phyloP scores from a whole-genome alignment of 1,139 yeast genomes.

The Candida frijolesensis region DNA sequence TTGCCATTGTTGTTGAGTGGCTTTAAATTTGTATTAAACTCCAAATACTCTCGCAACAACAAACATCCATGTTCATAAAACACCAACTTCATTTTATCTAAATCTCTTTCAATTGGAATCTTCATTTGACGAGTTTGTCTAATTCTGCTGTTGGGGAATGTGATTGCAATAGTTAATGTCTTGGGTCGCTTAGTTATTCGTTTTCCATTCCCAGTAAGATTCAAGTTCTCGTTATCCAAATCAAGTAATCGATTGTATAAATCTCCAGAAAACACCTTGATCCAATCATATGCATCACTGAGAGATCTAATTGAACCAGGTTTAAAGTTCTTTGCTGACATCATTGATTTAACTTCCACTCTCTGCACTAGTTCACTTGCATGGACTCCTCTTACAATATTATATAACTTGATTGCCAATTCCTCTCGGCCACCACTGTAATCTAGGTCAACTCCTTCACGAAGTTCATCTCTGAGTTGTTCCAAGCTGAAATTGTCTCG shows the following conservation, averaged over 20 bases:
- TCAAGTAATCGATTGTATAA: slow-evolving; percentile 70
- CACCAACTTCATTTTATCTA: slow-evolving; percentile 37
- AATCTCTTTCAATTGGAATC: slow-evolving; percentile 40
- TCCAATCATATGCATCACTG: slow-evolving; percentile 75
- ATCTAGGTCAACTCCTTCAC: slow-evolving; percentile 36
- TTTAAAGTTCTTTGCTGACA: slow-evolving; percentile 79
- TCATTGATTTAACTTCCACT: slow-evolving; percentile 80
- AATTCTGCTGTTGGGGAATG: slow-evolving; percentile 21
- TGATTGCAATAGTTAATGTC: slow-evolving; percentile 44
- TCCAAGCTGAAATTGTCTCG: slow-evolving; percentile 45
- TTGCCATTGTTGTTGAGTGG: slow-evolving; percentile 29
- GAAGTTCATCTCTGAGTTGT: slow-evolving; percentile 34
- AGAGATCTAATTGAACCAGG: slow-evolving; percentile 46
- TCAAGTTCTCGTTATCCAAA: slow-evolving; percentile 62
- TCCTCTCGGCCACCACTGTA: not conserved
- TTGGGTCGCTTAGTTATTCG: slow-evolving; percentile 50
- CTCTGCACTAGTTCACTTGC: slow-evolving; percentile 55
- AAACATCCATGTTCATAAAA: slow-evolving; percentile 34
- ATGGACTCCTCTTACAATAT: slow-evolving; percentile 66
- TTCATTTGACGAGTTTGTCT: slow-evolving; percentile 50
- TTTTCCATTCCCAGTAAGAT: slow-evolving; percentile 21
- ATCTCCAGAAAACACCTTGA: slow-evolving; percentile 82
- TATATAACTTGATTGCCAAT: slow-evolving; percentile 52
- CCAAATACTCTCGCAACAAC: slow-evolving; percentile 34
- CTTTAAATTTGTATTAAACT: slow-evolving; percentile 24